Conservation (phyloP, 345 rosid genomes). For the Gossypium arboreum region DNA sequence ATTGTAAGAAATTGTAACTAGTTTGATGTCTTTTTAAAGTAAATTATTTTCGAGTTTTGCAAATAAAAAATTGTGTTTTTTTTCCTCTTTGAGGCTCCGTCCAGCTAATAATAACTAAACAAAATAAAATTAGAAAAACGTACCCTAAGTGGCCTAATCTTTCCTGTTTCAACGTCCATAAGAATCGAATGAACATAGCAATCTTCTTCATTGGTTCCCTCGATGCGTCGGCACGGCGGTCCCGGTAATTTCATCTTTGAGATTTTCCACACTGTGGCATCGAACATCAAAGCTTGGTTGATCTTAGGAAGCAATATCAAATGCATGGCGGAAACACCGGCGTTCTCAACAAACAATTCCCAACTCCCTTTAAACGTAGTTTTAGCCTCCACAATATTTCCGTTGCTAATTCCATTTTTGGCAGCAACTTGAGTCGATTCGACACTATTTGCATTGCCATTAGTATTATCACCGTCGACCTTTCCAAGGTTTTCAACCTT, state of each 20-base stretch:
- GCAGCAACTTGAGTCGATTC: background rate
- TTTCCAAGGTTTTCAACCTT: too few species aligned
- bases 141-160: slow-evolving; percentile 50
- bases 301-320: slow-evolving; percentile 54
- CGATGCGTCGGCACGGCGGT: slow-evolving; percentile 39
- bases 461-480: background rate
- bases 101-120: background rate
- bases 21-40: background rate
- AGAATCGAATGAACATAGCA: slow-evolving; percentile 71
- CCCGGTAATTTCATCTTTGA: slow-evolving; percentile 43
- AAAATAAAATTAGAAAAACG: background rate
- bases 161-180: slow-evolving; percentile 40
- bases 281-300: slow-evolving; percentile 61
- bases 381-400: background rate
- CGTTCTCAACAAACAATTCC: slow-evolving; percentile 46
- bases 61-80: too few species aligned
- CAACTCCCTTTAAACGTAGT: slow-evolving; percentile 37
- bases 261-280: slow-evolving; percentile 62
- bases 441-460: background rate
- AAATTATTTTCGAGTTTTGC: background rate
- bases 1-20: background rate
- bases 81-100: too few species aligned
- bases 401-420: background rate
- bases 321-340: slow-evolving; percentile 93
- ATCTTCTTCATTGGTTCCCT: slow-evolving; percentile 35